Evolutionary conservation across 169 alveolate genomes (phyloP), one percentile per base, ranked within the genome.

Genomic region (Perkinsus chesapeaki): DNA sequence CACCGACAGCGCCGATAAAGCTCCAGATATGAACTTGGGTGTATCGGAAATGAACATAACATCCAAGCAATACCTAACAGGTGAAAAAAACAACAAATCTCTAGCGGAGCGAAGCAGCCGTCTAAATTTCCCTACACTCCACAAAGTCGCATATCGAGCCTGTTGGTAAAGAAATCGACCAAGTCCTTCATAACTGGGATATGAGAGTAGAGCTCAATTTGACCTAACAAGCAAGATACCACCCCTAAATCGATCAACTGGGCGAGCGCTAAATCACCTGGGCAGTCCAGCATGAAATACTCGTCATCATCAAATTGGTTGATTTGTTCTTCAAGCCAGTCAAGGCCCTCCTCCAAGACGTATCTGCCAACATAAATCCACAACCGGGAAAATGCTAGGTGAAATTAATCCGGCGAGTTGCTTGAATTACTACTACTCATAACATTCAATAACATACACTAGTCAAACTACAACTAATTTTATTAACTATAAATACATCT

Each of bases 131-230:
- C 3, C 23, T 60, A 98, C 39, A 97, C 96, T 7, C 98, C 97
- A 91, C 98, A 96, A 43, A 98, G 73, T 47, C 97, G 94, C 93
- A 96, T 97, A 23, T 98, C 99, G 93, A 96, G 92, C 34, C 95
- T 93, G 91, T 95, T 93, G 36, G 82, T 60, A 0, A 97, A 93
- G 34, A 95, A 93, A 73, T 96, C 94, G 23, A 95, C 95, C 38
- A 98, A 93, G 47, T 96, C 95, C 43, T 96, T 95, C 98, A 98
- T 97, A 34, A 98, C 95, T 93, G 97, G 98, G 94, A 97, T 94
- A 94, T 98, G 99, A 38, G 98, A 95, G 94, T 97, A 98, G 91
- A 98, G 95, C 94, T 98, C 99, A 48, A 97, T 97, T 95, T 97
- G 97, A 39, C 99, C 99, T 60, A 34, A 60, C 12, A 1, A 43